Evolutionary conservation across 768 basidiomycete genomes (phyloP).

Genomic region (Chalciporus chontae): DNA sequence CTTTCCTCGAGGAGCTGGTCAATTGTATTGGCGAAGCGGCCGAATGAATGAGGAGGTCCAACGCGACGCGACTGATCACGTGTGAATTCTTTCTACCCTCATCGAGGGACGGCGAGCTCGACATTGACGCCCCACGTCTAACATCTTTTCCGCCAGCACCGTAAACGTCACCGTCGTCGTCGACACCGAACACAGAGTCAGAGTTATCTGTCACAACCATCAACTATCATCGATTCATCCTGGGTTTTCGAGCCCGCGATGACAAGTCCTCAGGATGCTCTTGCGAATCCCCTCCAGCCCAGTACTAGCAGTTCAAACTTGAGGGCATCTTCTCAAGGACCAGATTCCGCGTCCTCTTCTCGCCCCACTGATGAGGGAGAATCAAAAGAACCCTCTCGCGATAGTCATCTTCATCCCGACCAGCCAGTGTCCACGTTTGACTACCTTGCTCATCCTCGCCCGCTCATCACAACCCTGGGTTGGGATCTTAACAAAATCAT

Average conservation of each 20-base stretch:
- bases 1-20: too few species aligned
- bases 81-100: background rate
- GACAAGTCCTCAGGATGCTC: background rate
- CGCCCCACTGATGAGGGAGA: background rate
- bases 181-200: background rate
- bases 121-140: background rate
- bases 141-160: too few species aligned
- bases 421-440: background rate
- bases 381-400: background rate
- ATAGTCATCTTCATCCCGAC: background rate
- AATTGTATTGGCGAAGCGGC: too few species aligned
- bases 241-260: background rate
- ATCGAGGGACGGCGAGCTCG: background rate
- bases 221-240: background rate
- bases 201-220: too few species aligned
- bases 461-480: constrained; percentile 37
- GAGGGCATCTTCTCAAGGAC: constrained; percentile 9
- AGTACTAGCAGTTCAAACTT: background rate
- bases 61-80: constrained; percentile 23
- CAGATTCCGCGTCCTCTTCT: background rate
- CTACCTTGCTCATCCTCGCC: constrained; percentile 3
- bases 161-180: background rate
- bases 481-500: constrained; percentile 52
- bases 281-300: background rate
- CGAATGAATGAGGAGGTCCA: background rate